Conservation (phyloP, 345 rosid species). For the Sonneratia alba region DNA sequence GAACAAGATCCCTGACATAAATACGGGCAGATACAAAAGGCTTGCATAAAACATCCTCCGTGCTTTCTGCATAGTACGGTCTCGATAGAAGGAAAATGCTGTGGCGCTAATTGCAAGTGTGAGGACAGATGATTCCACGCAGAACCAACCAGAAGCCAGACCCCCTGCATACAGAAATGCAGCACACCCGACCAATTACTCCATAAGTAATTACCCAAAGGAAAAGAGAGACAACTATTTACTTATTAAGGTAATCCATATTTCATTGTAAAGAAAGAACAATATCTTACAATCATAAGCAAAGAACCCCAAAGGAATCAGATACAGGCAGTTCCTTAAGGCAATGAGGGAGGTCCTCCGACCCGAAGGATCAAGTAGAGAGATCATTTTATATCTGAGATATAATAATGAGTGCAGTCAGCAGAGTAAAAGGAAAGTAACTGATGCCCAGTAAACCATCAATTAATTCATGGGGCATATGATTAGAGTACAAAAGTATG, state of each 20-base stretch:
- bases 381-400: conserved; percentile 74
- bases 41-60: conserved; percentile 78
- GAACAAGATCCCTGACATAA: conserved; percentile 71
- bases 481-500: not conserved
- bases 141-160: conserved; percentile 76
- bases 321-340: conserved; percentile 79
- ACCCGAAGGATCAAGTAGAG: conserved; percentile 84
- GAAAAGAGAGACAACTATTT: not conserved
- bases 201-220: not conserved
- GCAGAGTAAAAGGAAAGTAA: not conserved
- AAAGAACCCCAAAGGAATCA: conserved; percentile 71
- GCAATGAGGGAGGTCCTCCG: conserved; percentile 69
- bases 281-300: conserved; percentile 78
- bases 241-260: not conserved
- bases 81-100: conserved; percentile 68
- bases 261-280: not conserved
- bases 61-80: conserved; percentile 59
- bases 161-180: conserved; percentile 49
- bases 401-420: conserved; percentile 1
- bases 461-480: not conserved
- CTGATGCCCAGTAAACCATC: not conserved
- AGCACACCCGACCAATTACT: not conserved
- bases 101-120: conserved; percentile 71
- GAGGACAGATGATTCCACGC: conserved; percentile 55
- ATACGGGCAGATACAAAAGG: conserved; percentile 80